Conservation (phyloP, 75 land plant genomes). For the Ceratopteris richardii region DNA sequence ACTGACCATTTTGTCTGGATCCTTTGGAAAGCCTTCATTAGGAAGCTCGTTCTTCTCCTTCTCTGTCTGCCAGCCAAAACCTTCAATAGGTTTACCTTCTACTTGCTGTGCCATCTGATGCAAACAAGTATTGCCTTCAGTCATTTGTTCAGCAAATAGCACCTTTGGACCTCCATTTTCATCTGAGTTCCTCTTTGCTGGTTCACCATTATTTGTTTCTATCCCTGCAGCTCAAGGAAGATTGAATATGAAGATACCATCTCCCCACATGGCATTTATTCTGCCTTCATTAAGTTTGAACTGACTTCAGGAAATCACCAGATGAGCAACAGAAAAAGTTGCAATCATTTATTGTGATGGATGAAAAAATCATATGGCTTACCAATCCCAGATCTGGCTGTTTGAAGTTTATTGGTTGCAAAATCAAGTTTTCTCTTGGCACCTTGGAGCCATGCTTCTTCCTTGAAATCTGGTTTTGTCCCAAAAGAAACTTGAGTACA, state of each 20-base stretch:
- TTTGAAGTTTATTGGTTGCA: background rate
- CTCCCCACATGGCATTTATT: too few species aligned
- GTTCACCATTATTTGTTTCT: too few species aligned
- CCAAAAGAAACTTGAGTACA: too few species aligned
- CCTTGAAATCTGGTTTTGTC: background rate
- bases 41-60: background rate
- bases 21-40: background rate
- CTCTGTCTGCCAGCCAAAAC: constrained; percentile 2
- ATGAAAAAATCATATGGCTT: too few species aligned
- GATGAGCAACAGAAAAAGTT: too few species aligned
- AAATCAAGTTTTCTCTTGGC: background rate
- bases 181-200: background rate
- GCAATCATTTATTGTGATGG: too few species aligned
- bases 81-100: constrained; percentile 2
- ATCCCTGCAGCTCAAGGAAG: too few species aligned
- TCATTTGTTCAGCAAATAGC: background rate
- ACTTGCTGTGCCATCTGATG: constrained; percentile 5
- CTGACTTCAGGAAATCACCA: too few species aligned
- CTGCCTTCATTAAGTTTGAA: too few species aligned
- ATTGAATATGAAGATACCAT: too few species aligned
- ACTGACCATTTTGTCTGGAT: background rate
- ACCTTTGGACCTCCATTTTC: background rate
- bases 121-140: background rate
- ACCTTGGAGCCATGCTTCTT: background rate
- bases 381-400: background rate